A percentile compares a stretch with the other conserved stretches of the same genome.
Evolutionary conservation across 176 grass and related monocot species (phyloP).

Genomic region (Aegilops sharonensis): DNA sequence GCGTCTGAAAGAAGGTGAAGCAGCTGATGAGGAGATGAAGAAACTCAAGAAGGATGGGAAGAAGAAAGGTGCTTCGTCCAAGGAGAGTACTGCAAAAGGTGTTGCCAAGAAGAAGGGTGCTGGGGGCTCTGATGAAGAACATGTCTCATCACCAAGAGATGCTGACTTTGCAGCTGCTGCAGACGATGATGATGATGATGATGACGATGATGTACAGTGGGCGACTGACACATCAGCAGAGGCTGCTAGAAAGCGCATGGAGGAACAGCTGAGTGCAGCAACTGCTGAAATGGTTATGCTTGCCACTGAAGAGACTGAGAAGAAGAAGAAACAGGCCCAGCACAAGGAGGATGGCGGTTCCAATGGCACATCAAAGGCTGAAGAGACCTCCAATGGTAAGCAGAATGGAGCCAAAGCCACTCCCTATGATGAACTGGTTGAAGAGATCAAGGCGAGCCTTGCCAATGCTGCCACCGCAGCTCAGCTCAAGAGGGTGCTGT

Average conservation of each 20-base stretch:
- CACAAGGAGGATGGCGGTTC: background rate
- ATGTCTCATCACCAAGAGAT: conserved; percentile 57
- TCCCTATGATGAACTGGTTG: conserved; percentile 25
- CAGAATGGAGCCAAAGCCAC: background rate
- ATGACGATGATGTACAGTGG: conserved; percentile 68
- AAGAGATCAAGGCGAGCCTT: conserved; percentile 41
- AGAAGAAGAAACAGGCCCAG: conserved; percentile 37
- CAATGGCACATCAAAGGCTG: background rate
- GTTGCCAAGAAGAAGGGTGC: conserved; percentile 35
- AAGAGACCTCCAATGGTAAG: background rate
- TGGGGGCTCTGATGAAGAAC: conserved; percentile 71
- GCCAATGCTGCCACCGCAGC: conserved; percentile 33
- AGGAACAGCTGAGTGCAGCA: conserved; percentile 78
- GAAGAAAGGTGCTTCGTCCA: conserved; percentile 58
- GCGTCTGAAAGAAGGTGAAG: conserved; percentile 75
- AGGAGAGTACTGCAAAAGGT: conserved; percentile 39
- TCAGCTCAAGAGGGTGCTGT: conserved; percentile 32
- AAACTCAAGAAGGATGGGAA: conserved; percentile 79
- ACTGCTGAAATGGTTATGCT: conserved; percentile 95
- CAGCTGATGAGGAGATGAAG: conserved; percentile 86
- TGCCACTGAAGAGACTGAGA: conserved; percentile 45
- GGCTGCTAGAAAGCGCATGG: conserved; percentile 70
- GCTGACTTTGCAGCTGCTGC: conserved; percentile 42
- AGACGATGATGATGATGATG: conserved; percentile 41
- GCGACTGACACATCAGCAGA: conserved; percentile 72